Percentiles rank a stretch among this genome's conserved stretches.
phyloP scores from a whole-genome alignment of 2,329 filamentous ascomycete species.

The Penicillium corylophilum region DNA sequence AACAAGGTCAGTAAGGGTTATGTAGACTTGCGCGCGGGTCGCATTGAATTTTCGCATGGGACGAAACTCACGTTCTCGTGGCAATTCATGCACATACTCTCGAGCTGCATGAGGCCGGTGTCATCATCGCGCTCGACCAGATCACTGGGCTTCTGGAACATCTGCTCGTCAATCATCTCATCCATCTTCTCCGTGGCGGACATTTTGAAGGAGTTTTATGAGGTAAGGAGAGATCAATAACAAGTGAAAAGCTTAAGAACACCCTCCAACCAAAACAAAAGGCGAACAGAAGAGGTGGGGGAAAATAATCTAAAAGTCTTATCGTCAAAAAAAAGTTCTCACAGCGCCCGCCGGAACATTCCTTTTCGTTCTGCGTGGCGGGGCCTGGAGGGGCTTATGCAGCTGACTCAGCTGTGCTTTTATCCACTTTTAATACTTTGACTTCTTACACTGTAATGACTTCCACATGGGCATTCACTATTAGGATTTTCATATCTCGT shows the following conservation, averaged over 20 bases:
- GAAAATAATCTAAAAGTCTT: conserved; percentile 8
- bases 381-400: conserved; percentile 14
- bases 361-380: conserved; percentile 28
- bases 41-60: neutral
- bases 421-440: neutral
- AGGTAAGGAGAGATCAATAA: neutral
- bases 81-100: conserved; percentile 86
- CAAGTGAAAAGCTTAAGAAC: neutral
- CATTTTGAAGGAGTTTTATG: conserved; percentile 23
- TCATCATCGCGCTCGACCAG: conserved; percentile 42
- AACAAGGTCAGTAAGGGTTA: conserved; percentile 10
- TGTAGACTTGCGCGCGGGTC: neutral
- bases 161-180: conserved; percentile 23
- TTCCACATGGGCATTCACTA: too few relatives aligned
- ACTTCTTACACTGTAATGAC: too few relatives aligned
- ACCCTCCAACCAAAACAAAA: neutral
- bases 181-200: conserved; percentile 24
- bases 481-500: neutral
- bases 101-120: conserved; percentile 49
- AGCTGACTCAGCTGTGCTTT: conserved; percentile 14
- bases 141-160: conserved; percentile 40
- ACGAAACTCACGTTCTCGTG: conserved; percentile 65
- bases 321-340: conserved; percentile 21
- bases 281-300: neutral
- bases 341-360: conserved; percentile 32